phyloP scores from a whole-genome alignment of 2,329 filamentous ascomycete genomes.

The Claviceps spartinae region DNA sequence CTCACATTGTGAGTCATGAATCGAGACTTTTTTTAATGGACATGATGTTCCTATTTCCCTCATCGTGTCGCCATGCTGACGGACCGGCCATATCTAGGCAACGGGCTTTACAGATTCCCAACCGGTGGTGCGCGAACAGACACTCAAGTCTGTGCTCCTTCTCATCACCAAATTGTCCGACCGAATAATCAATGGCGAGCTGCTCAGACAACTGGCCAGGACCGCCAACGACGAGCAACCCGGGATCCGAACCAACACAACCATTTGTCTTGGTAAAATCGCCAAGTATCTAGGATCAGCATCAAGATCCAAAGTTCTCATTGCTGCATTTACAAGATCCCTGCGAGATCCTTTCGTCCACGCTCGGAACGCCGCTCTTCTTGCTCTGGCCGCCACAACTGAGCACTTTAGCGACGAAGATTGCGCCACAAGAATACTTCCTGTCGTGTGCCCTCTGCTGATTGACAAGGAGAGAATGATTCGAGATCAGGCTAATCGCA shows the following conservation, averaged over 20 bases:
- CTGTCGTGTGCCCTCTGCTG: conserved; percentile 68
- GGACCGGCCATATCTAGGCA: conserved; percentile 34
- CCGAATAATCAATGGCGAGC: conserved; percentile 81
- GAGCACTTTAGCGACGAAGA: conserved; percentile 87
- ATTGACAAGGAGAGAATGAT: conserved; percentile 94
- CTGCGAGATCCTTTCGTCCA: conserved; percentile 90
- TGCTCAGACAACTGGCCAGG: conserved; percentile 81
- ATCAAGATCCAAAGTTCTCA: conserved; percentile 76
- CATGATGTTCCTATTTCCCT: background rate
- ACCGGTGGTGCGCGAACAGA: conserved; percentile 87
- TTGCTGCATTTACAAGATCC: conserved; percentile 81
- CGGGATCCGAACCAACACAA: conserved; percentile 94
- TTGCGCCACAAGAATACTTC: conserved; percentile 69
- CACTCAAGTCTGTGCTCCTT: conserved; percentile 81
- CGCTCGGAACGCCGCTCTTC: conserved; percentile 74
- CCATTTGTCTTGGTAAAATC: conserved; percentile 93
- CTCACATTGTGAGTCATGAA: conserved; percentile 58
- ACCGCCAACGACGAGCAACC: conserved; percentile 96
- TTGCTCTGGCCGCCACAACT: conserved; percentile 72
- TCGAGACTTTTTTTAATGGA: background rate
- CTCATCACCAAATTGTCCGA: conserved; percentile 85
- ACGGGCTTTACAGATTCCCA: conserved; percentile 88
- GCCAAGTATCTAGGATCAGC: conserved; percentile 71
- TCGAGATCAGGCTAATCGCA: conserved; percentile 82
- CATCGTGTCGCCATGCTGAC: conserved; percentile 7